Evolutionary conservation across 129 eudicot genomes (phyloP).

Genomic region (Silybum marianum): DNA sequence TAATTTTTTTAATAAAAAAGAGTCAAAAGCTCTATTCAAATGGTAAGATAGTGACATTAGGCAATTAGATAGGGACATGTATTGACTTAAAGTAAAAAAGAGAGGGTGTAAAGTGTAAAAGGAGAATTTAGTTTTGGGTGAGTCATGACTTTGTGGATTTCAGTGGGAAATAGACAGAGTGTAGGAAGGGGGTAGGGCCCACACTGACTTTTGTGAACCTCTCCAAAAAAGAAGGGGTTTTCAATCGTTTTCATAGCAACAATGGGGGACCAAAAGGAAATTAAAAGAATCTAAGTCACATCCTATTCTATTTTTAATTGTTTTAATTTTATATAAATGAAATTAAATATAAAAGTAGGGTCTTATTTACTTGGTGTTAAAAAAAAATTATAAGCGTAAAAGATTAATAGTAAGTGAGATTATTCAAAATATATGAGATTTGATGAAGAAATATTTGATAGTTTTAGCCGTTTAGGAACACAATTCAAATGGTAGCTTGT

Average conservation of each 20-base stretch:
- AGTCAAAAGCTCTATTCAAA: neutral
- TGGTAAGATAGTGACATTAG: neutral
- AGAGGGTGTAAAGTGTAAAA: conserved; percentile 27
- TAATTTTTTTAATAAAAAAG: neutral
- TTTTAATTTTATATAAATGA: neutral
- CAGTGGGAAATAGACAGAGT: conserved; percentile 46
- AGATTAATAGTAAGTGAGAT: too few species aligned
- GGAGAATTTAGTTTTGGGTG: conserved; percentile 27
- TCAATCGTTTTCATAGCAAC: conserved; percentile 40
- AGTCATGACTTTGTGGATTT: conserved; percentile 43
- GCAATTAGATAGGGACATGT: neutral
- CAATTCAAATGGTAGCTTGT: neutral
- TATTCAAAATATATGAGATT: too few species aligned
- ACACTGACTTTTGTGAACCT: conserved; percentile 46
- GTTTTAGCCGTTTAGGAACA: neutral
- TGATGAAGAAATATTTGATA: too few species aligned
- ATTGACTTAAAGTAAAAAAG: conserved; percentile 1
- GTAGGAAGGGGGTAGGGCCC: conserved; percentile 35
- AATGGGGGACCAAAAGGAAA: conserved; percentile 38
- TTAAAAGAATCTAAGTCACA: conserved; percentile 42
- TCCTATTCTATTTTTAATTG: conserved; percentile 15
- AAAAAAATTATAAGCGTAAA: too few species aligned
- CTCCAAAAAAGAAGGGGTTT: conserved; percentile 43
- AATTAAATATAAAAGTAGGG: neutral
- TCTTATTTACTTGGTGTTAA: too few species aligned